Evolutionary conservation across 1,284 basidiomycete genomes (phyloP), one percentile per base, ranked within the genome.

Genomic region (Trametes polyzona): DNA sequence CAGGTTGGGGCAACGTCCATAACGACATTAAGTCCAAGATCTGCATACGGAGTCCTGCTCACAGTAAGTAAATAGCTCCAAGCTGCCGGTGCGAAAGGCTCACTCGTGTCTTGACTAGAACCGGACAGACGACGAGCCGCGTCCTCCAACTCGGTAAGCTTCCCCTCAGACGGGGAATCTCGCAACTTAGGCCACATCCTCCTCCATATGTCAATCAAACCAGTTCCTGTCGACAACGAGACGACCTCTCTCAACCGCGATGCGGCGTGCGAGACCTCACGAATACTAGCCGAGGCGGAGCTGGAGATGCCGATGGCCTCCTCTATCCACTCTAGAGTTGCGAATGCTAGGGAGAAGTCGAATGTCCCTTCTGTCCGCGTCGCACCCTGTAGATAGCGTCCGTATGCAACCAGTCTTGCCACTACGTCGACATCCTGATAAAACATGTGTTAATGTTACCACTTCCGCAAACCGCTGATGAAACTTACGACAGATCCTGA

Each of bases 1-100:
- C 39, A 16, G 55, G 40, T 17, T 27, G 37, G 10, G 74, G 69
- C 26, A 79, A 56, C 1, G 68, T 71, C 50, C 71, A 71, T 46
- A 82, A 33, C 16, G 78, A 68, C 69, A 81, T 73, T n/a, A 78
- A 63, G 46, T 78, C 69, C 26, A 81, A 73, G 0, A 73, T 55
- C 62, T 77, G 74, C 23, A 64, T 63, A 21, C 77, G 74, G 32
- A 76, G 65, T 19, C 52, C 69, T 65, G 47, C 4, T 47, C 67
- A 50, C 24, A 61, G 65, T 24, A n/a, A 24, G 37, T 8, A 21
- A 2, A 4, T 21, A 6, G 2, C 24, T 23, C 1, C 12, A 6
- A 17, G 4, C 0, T 14, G 19, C 10, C n/a, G n/a, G 12, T 17
- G 1, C 6, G 3, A n/a, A 9, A n/a, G 4, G 5, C 52, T 29